phyloP scores from a whole-genome alignment of 352 stramenopile species.

The Phytopythium litorale region DNA sequence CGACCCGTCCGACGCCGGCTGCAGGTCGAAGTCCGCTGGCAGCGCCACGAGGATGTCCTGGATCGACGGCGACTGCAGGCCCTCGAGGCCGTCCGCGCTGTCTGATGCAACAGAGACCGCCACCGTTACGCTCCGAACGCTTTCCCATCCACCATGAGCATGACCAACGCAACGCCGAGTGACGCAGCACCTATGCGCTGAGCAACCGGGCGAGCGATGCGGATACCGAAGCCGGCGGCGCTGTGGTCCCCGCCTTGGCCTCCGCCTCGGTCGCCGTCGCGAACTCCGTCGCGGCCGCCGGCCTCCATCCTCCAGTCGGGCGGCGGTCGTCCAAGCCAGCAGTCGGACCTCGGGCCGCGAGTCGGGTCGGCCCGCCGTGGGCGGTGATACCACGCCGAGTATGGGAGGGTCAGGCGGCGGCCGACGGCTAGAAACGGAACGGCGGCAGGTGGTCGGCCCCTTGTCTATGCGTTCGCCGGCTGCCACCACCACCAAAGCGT shows the following conservation, averaged over 20 bases:
- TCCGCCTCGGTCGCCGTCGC: neutral
- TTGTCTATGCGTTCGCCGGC: neutral
- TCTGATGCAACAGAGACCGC: neutral
- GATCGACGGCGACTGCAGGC: slow-evolving; percentile 8
- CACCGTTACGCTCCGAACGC: neutral
- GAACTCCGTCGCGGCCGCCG: neutral
- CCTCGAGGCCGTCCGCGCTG: neutral
- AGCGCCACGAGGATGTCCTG: slow-evolving; percentile 11
- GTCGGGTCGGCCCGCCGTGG: neutral
- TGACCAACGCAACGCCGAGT: neutral
- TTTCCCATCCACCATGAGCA: neutral
- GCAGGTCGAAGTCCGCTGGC: neutral
- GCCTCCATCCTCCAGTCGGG: neutral
- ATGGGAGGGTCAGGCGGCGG: neutral
- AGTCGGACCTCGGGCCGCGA: neutral
- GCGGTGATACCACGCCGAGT: neutral
- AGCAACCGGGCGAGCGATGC: neutral
- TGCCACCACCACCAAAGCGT: neutral
- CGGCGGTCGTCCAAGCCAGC: neutral
- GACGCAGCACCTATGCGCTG: neutral
- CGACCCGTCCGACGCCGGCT: neutral
- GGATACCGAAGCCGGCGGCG: neutral
- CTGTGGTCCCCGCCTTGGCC: neutral
- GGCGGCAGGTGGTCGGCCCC: neutral
- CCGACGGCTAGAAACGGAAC: neutral